Conservation (phyloP, 495 filamentous ascomycete species). For the Cryomyces minteri region DNA sequence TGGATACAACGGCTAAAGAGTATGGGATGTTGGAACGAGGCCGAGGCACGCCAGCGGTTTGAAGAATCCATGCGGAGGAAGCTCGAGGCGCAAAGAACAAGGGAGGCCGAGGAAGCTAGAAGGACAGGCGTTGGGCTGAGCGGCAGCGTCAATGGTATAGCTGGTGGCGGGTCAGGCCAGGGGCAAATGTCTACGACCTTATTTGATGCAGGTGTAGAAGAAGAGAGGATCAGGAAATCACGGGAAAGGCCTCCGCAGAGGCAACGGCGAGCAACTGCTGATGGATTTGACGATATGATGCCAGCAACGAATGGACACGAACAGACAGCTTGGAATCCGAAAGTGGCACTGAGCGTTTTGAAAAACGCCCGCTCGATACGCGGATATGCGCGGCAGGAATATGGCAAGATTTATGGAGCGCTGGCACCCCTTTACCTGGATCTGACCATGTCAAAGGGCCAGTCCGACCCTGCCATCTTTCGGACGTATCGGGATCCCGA, state of each 20-base stretch:
- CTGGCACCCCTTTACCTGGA: constrained; percentile 79
- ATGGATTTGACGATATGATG: constrained; percentile 51
- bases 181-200: constrained; percentile 30
- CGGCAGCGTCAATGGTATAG: constrained; percentile 16
- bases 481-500: constrained; percentile 71
- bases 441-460: constrained; percentile 48
- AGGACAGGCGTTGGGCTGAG: constrained; percentile 20
- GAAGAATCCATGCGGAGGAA: constrained; percentile 56
- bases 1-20: constrained; percentile 71
- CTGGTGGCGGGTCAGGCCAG: constrained; percentile 8
- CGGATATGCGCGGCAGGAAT: constrained; percentile 75
- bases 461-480: constrained; percentile 71
- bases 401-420: constrained; percentile 74
- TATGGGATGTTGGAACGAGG: constrained; percentile 89
- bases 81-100: constrained; percentile 36
- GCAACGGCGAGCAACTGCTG: constrained; percentile 21
- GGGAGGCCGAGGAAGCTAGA: constrained; percentile 28
- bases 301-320: constrained; percentile 20
- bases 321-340: constrained; percentile 24
- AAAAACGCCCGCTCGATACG: constrained; percentile 56
- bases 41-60: constrained; percentile 58
- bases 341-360: constrained; percentile 45
- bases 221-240: constrained; percentile 22
- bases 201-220: constrained; percentile 51
- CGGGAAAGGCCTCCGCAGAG: constrained; percentile 8